Evolutionary conservation across 805 yeast genomes (phyloP), one percentile per base, ranked within the genome.

Genomic region (Ogataea polymorpha): DNA sequence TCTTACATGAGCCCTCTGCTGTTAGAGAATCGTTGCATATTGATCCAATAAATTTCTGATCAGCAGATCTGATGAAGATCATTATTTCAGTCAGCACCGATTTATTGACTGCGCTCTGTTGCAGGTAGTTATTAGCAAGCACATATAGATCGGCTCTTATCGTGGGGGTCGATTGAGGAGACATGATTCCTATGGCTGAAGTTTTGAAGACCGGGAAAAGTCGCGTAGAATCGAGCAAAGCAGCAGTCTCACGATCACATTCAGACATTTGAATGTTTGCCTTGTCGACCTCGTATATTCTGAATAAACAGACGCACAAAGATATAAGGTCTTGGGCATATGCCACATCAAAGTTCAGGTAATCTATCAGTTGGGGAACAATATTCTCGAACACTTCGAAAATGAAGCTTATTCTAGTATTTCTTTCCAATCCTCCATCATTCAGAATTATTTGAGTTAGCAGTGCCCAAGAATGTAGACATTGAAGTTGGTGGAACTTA

Each of bases 401-500:
- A 39, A 88, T 79, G 54, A 91, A 83, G 27, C 77, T 73, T 0
- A 79, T 68, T 35, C 82, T 68, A n/a, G 64, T 61, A 7, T 63
- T 53, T 0, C 70, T 54, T 6, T 67, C 61, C 41, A 79, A 61
- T n/a, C 66, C 66, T 8, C 79, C 80, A 59, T 82, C 89, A 4
- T 79, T 70, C 4, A 86, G 79, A 32, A 87, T 63, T 3, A 88
- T 78, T 46, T 88, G 87, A 17, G 87, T 80, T 36, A 90, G 61
- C 50, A 81, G 82, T 16, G 82, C 80, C 98, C 98, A 91, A 0
- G 95, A 76, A 54, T 82, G 87, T 21, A 91, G 64, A 42, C 82
- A 77, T 11, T 72, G 64, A 34, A 83, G 64, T 46, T 84, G 93
- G 7, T 70, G 66, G 1, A 69, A 59, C 45, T 71, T 71, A 50